Evolutionary conservation across 345 rosid genomes (phyloP), one percentile per base, ranked within the genome.

Genomic region (Eutrema yunnanense): DNA sequence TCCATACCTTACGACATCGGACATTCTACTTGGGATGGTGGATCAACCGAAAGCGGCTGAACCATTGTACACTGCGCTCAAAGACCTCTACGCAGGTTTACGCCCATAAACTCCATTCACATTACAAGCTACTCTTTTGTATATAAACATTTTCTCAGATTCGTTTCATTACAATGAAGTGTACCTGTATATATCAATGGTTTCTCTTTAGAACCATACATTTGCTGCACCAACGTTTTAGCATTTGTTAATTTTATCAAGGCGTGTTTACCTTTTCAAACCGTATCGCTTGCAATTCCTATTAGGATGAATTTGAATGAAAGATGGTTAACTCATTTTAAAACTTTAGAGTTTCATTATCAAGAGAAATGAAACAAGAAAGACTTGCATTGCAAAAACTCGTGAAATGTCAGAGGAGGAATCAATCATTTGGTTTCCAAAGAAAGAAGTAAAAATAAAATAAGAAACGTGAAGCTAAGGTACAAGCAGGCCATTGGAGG

Each of bases 31-130:
- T 1, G 97, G 97, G 52, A 86, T 75, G 33, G 88, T 90, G 64
- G 92, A 87, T 60, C 85, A 84, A 65, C 99, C 99, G 6, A 96
- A 81, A 79, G 99, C 98, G 11, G 98, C 96, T 8, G 88, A 84
- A 69, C 98, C 99, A 6, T 82, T 96, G 56, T 96, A 92, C 71
- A 56, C 76, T 42, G 86, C 97, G 8, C 91, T 95, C 37, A 67
- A 72, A 33, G 87, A 83, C 13, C 97, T 95, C 41, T 88, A 86
- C 77, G 80, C 83, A 14, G 77, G 75, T 57, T 67, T 83, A 29
- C 81, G 69, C 12, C 74, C 62, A 12, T 82, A 79, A 53, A 70
- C 61, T 48, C 50, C 52, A 47, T 16, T 40, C 52, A 32, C 64
- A 12, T 61, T 8, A 16, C 50, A 67, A n/a, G 11, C 46, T 51